These are phyloP conservation scores for Periconia sp. DNA, from an alignment of 2,329 filamentous ascomycete species.

Conservation along the genomic window DNA sequence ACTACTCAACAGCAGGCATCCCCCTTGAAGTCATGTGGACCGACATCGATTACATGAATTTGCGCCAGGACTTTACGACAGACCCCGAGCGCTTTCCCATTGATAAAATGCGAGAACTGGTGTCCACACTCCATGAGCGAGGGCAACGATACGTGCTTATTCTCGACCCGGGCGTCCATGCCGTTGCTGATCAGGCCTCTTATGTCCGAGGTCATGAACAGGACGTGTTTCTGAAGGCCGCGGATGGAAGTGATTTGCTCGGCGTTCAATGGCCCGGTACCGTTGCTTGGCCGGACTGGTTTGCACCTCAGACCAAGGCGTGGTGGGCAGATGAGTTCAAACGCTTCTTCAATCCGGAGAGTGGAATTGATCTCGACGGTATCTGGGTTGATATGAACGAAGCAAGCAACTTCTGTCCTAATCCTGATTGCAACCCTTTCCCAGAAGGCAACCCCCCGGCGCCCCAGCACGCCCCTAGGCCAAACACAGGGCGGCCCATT, in stretches of 20 bases:
- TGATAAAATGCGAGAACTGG: conserved; percentile 64
- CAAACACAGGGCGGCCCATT: conserved; percentile 62
- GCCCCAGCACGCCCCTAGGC: conserved; percentile 56
- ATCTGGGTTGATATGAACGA: conserved; percentile 60
- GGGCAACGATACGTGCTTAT: conserved; percentile 75
- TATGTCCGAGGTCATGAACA: conserved; percentile 64
- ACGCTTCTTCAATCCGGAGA: conserved; percentile 63
- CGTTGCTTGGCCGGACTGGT: conserved; percentile 77
- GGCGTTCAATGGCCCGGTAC: conserved; percentile 79
- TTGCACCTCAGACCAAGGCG: conserved; percentile 61
- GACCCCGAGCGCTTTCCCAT: conserved; percentile 67
- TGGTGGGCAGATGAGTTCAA: conserved; percentile 73
- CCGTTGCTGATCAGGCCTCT: conserved; percentile 55
- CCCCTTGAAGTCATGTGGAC: conserved; percentile 75
- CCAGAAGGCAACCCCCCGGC: conserved; percentile 56
- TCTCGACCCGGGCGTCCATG: conserved; percentile 65
- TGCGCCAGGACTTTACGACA: conserved; percentile 62
- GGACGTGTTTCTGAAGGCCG: conserved; percentile 55
- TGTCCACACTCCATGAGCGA: conserved; percentile 65
- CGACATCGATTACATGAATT: conserved; percentile 71
- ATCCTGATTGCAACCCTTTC: conserved; percentile 48
- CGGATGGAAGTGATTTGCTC: conserved; percentile 58
- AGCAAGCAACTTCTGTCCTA: conserved; percentile 40
- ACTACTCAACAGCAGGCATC: conserved; percentile 66
- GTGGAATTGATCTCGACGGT: conserved; percentile 73